These are phyloP conservation scores for Lolium rigidum DNA, from an alignment of 176 grass and related monocot species.

Conservation along the genomic window DNA sequence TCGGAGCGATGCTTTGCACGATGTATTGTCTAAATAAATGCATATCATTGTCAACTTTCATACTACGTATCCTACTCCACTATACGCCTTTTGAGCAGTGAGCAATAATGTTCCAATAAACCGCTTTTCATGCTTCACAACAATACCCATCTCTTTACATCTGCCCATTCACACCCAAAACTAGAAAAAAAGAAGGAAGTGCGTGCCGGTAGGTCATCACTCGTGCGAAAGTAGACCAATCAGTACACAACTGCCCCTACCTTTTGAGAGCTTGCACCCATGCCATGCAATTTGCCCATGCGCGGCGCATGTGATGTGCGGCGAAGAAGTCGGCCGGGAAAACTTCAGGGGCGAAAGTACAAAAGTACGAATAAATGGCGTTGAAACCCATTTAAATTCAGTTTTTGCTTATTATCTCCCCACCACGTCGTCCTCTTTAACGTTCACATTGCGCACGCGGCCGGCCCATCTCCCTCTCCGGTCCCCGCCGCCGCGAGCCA, in stretches of 20 bases:
- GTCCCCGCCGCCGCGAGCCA: constrained; percentile 23
- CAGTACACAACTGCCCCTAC: background rate
- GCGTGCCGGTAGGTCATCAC: background rate
- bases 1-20: too few species aligned
- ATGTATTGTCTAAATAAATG: too few species aligned
- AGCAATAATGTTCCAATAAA: background rate
- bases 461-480: background rate
- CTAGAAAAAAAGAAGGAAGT: background rate
- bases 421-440: constrained; percentile 18
- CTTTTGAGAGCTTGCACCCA: background rate
- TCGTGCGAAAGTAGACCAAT: background rate
- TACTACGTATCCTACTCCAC: background rate
- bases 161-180: background rate
- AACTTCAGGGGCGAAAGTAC: constrained; percentile 40
- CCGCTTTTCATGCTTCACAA: background rate
- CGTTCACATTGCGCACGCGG: constrained; percentile 49
- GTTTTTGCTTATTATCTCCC: background rate
- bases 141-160: background rate
- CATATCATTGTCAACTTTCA: too few species aligned
- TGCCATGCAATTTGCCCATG: background rate
- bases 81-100: background rate
- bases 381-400: background rate
- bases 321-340: background rate
- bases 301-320: background rate
- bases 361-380: constrained; percentile 25